Base-by-base conservation (phyloP, 2,329 filamentous ascomycete species). In the Claviceps maximensis region DNA sequence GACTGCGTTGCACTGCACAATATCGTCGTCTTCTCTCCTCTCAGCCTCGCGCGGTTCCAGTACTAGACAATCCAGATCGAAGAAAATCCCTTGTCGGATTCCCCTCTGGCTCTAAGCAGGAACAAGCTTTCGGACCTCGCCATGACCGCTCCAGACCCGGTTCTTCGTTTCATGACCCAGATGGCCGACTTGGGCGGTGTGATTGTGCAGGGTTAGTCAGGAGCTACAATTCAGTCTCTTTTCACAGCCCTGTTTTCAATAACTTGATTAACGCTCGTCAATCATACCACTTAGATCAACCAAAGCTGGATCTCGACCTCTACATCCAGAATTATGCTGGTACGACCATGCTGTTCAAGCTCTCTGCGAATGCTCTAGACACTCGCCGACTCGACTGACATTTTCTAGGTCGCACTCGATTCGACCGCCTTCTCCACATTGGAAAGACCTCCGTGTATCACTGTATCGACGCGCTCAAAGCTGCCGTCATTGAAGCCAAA, bases 291-390 rank as follows among this genome's bases (percentile, higher is more conserved):
- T 23, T 51, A 91, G 87, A 89, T 48, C 70, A 79, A 7, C 90
- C 91, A 10, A 95, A 91, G 65, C 84, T 97, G 60, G 93, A 97
- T 62, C 78, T 98, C 44, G 89, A 96, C 56, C 80, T 86, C 40
- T 97, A 96, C 68, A 86, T 95, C 49, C 78, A 84, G 59, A 95
- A 96, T 65, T 98, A 97, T 69, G 77, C 75, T 65, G 89, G 90
- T 90, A 70, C 47, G 72, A 70, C 46, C 72, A 59, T 6, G 47
- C 36, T 23, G 17, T 47, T 17, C 13, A 36, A 19, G 21, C 8
- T 12, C 31, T 47, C 10, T 41, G 7, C 25, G 19, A 38, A 23
- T 2, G 25, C n/a, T 23, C 17, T 19, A 8, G 21, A 27, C 17
- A 31, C 41, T 17, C 25, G 21, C n/a, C 23, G n/a, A 21, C 21